Conservation (phyloP, 2,329 filamentous ascomycete species). For the Penicillium sp. region DNA sequence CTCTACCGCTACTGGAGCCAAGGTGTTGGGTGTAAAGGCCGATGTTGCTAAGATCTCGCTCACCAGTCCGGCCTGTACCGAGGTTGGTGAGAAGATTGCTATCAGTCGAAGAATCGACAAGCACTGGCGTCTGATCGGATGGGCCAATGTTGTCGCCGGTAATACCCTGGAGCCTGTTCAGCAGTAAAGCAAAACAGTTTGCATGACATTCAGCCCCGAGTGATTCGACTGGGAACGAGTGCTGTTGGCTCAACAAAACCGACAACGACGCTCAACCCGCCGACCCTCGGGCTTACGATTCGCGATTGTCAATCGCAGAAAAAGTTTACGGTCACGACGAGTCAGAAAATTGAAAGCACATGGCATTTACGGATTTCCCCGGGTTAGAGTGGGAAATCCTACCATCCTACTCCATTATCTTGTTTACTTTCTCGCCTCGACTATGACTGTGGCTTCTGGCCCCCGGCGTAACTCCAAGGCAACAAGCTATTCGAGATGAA, state of each 20-base stretch:
- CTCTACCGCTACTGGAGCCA: conserved; percentile 92
- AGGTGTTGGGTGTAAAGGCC: conserved; percentile 94
- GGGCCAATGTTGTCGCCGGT: conserved; percentile 67
- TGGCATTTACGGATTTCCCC: conserved; percentile 28
- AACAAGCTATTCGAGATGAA: conserved; percentile 2
- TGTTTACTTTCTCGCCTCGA: conserved; percentile 14
- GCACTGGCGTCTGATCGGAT: conserved; percentile 94
- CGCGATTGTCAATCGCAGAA: conserved; percentile 19
- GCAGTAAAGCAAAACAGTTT: conserved; percentile 29
- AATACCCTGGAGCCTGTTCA: conserved; percentile 44
- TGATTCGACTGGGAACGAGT: conserved; percentile 7
- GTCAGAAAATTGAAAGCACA: conserved; percentile 22
- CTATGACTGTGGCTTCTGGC: conserved; percentile 4
- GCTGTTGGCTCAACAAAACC: conserved; percentile 10
- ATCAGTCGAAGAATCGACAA: conserved; percentile 96
- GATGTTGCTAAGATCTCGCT: conserved; percentile 93
- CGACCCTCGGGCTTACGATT: conserved; percentile 17
- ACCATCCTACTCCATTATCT: conserved; percentile 16
- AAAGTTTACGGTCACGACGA: conserved; percentile 30
- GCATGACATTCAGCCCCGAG: conserved; percentile 16
- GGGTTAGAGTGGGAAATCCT: conserved; percentile 28
- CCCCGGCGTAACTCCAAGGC: neutral
- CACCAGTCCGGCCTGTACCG: conserved; percentile 91
- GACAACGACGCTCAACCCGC: neutral
- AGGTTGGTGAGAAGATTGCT: conserved; percentile 96